Base-by-base conservation (phyloP, 768 basidiomycete species). In the Hypholoma fasciculare region DNA sequence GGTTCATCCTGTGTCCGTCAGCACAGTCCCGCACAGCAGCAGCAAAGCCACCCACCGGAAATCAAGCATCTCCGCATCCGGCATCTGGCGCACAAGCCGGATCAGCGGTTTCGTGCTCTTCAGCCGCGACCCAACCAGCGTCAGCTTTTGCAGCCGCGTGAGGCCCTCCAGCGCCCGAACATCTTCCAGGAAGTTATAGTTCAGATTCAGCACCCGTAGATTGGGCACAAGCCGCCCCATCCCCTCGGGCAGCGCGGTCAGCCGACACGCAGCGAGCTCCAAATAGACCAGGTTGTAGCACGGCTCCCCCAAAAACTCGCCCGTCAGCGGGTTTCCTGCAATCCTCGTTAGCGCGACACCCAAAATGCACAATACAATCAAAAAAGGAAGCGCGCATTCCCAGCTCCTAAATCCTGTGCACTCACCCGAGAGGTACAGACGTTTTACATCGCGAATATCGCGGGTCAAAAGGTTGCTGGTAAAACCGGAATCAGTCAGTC, bases 101-200 rank as follows among this genome's bases (percentile, higher is more conserved):
- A 95, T 83, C 71, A 97, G 76, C 50, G 82, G 78, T 70, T 88
- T 88, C 38, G 87, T 88, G 57, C 84, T 86, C 72, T 85, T 84
- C 67, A 98, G 69, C 65, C 95, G 81, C 63, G 83, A 88, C 56
- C 95, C 96, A 64, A 98, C 90, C 56, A 94, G 82, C 44, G 86
- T 93, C 67, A 98, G 74, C 78, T 92, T 95, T 63, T 85, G 82
- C 72, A 98, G 74, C 67, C 92, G 77, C 59, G 73, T 77, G 60
- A 98, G 79, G 12, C 91, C 93, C 52, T 82, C 81, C 57, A 99
- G 77, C 50, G 78, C 73, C 61, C 81, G 72, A 53, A 84, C 74
- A 66, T 91, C 87, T 65, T 94, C 86, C 71, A 98, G 69, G 72
- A 96, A 98, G 72, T 98, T 98, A 80, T 97, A 96, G 80, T 98